Evolutionary conservation across 164 flowering plant species (phyloP).

Genomic region (Saururus chinensis): DNA sequence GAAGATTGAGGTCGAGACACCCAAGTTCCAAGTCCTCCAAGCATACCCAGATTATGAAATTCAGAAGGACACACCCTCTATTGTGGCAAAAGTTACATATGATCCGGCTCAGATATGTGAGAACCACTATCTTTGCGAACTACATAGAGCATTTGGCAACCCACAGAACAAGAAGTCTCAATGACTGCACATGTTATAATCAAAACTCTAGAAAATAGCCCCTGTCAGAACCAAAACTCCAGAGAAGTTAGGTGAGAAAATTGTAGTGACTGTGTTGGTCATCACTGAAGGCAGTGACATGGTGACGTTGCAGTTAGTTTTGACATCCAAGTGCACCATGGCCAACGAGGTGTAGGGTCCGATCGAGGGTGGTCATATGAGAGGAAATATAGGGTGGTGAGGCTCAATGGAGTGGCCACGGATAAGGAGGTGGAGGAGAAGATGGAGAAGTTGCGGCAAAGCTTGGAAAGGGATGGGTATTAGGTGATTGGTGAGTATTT

Average conservation of each 20-base stretch:
- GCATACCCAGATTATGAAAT: slow-evolving; percentile 56
- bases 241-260: too few relatives aligned
- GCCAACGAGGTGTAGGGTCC: slow-evolving; percentile 80
- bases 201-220: slow-evolving; percentile 22
- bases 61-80: slow-evolving; percentile 54
- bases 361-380: slow-evolving; percentile 67
- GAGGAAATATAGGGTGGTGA: slow-evolving; percentile 70
- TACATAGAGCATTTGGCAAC: slow-evolving; percentile 67
- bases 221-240: slow-evolving; percentile 61
- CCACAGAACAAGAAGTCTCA: slow-evolving; percentile 63
- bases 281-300: slow-evolving; percentile 19
- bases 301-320: slow-evolving; percentile 72
- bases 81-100: slow-evolving; percentile 61
- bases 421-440: slow-evolving; percentile 54
- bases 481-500: slow-evolving; percentile 45
- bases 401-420: slow-evolving; percentile 55
- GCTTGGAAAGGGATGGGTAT: slow-evolving; percentile 67
- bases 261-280: slow-evolving; percentile 45
- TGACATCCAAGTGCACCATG: slow-evolving; percentile 51
- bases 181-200: slow-evolving; percentile 90
- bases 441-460: slow-evolving; percentile 43
- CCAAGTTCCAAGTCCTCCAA: slow-evolving; percentile 49
- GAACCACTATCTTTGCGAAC: slow-evolving; percentile 46
- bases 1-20: slow-evolving; percentile 64
- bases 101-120: slow-evolving; percentile 51